Conservation (phyloP, 1,284 basidiomycete genomes). For the Tilletia horrida region DNA sequence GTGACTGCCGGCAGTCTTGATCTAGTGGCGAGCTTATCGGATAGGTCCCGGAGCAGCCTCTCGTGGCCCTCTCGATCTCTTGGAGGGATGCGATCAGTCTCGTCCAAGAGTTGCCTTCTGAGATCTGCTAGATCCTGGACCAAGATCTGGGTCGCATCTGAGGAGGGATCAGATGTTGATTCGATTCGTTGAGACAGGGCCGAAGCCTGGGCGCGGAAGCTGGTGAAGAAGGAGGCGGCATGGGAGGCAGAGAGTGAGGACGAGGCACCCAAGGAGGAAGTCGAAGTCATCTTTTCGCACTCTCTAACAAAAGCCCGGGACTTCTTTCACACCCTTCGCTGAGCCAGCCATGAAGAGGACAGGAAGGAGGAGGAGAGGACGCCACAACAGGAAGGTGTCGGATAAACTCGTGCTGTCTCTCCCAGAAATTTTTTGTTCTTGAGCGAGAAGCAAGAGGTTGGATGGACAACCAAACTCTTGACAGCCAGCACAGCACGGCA, state of each 20-base stretch:
- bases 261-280: slow-evolving; percentile 7
- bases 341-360: too few relatives aligned
- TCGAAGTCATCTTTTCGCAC: slow-evolving; percentile 8
- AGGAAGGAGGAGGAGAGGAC: too few relatives aligned
- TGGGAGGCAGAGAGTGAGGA: slow-evolving; percentile 6
- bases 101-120: neutral
- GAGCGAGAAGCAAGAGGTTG: neutral
- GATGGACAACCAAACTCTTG: too few relatives aligned
- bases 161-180: neutral
- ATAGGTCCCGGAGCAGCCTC: neutral
- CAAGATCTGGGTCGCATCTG: neutral
- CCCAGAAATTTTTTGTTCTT: neutral
- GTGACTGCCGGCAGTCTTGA: neutral
- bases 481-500: too few relatives aligned
- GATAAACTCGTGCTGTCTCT: too few relatives aligned
- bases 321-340: too few relatives aligned
- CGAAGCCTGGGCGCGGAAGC: neutral
- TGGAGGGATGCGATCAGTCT: neutral
- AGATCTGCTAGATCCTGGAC: neutral
- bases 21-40: neutral
- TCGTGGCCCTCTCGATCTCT: slow-evolving; percentile 1
- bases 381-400: too few relatives aligned
- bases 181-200: neutral
- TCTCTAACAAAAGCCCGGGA: neutral
- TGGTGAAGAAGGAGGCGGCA: slow-evolving; percentile 10